A percentile compares a stretch with the other conserved stretches of the same genome.
Evolutionary conservation across 495 filamentous ascomycete genomes (phyloP).

Genomic region (Ramalina intermedia): DNA sequence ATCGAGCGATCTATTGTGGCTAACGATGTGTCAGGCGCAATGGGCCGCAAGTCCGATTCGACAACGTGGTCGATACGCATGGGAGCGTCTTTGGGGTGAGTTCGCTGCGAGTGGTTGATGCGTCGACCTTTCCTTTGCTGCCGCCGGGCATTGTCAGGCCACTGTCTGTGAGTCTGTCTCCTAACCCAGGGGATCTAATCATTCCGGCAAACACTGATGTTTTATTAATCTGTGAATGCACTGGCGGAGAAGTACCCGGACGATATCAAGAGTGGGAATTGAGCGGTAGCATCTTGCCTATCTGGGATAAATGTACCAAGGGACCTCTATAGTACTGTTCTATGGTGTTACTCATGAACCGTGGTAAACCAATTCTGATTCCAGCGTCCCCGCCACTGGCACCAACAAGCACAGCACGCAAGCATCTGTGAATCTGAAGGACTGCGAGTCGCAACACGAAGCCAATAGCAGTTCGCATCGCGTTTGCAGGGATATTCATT

Average conservation of each 20-base stretch:
- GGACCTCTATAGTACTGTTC: no score
- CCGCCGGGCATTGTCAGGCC: neutral
- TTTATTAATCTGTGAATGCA: neutral
- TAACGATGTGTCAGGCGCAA: neutral
- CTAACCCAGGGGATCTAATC: neutral
- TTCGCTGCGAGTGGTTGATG: slow-evolving; percentile 3
- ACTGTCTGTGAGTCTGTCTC: neutral
- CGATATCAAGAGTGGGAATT: neutral
- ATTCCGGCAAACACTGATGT: neutral
- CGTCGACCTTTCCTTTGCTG: neutral
- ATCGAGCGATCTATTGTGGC: neutral
- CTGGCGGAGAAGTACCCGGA: neutral
- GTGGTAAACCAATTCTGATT: no score
- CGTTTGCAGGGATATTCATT: no score
- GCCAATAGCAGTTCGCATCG: no score
- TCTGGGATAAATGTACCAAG: no score
- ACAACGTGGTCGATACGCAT: neutral
- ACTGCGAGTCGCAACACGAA: no score
- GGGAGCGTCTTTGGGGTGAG: neutral
- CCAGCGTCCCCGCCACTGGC: no score
- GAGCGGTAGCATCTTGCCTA: no score
- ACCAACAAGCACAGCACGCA: no score
- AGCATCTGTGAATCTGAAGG: no score
- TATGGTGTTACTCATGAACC: no score
- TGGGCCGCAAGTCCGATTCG: neutral